Evolutionary conservation across 768 basidiomycete genomes (phyloP).

Genomic region (Russula earlei): DNA sequence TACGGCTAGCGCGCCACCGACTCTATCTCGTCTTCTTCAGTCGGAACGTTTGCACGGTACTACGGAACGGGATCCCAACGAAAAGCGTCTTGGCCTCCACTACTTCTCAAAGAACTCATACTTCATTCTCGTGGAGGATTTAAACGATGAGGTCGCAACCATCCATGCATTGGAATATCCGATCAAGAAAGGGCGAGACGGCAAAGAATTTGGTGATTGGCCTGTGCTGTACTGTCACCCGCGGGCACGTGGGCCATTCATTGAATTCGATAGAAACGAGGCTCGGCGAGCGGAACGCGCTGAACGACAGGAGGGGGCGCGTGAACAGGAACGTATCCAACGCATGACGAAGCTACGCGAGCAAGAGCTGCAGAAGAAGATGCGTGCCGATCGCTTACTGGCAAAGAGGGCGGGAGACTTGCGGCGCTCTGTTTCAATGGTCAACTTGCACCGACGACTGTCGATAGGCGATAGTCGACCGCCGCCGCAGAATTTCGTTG

Average conservation of each 20-base stretch:
- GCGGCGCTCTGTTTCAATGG: conserved; percentile 67
- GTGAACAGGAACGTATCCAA: conserved; percentile 31
- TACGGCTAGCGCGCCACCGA: conserved; percentile 28
- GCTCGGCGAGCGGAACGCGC: conserved; percentile 36
- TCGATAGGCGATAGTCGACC: conserved; percentile 30
- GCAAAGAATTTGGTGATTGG: conserved; percentile 54
- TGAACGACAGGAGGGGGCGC: conserved; percentile 34
- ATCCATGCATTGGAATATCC: conserved; percentile 79
- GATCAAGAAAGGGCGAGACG: conserved; percentile 42
- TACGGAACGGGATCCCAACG: conserved; percentile 84
- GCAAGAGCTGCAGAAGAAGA: conserved; percentile 24
- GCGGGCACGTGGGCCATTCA: conserved; percentile 60
- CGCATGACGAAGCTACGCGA: conserved; percentile 23
- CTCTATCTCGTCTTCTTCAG: conserved; percentile 56
- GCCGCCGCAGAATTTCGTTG: conserved; percentile 32
- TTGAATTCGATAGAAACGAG: conserved; percentile 67
- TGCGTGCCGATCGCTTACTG: conserved; percentile 21
- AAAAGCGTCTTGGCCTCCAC: conserved; percentile 76
- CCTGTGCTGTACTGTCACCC: conserved; percentile 79
- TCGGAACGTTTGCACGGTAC: conserved; percentile 79
- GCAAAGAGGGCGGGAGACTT: conserved; percentile 44
- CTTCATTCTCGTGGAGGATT: conserved; percentile 90
- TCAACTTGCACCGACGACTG: conserved; percentile 55
- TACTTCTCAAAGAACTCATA: conserved; percentile 72
- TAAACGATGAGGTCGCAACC: conserved; percentile 73